These are phyloP conservation scores for Candida ortonii DNA, from an alignment of 805 yeast species.

Conservation along the genomic window DNA sequence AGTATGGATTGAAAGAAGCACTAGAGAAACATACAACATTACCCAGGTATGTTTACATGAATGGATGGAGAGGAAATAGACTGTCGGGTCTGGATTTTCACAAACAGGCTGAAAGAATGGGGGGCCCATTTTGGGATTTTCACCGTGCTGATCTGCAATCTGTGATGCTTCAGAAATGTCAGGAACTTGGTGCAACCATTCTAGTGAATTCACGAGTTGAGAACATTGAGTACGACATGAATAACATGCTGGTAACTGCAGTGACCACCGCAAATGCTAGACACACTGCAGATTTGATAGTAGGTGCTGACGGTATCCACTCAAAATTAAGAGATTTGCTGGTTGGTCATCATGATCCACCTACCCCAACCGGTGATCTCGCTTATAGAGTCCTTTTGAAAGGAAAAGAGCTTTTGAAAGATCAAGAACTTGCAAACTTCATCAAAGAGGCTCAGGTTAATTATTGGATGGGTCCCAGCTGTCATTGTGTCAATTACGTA, in stretches of 20 bases:
- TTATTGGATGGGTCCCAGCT: constrained; percentile 34
- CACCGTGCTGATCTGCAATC: constrained; percentile 32
- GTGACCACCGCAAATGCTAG: constrained; percentile 15
- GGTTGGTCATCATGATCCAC: constrained; percentile 26
- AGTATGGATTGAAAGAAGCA: constrained; percentile 18
- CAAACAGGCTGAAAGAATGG: constrained; percentile 19
- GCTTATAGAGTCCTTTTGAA: constrained; percentile 30
- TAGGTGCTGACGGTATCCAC: constrained; percentile 32
- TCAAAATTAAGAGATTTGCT: constrained; percentile 24
- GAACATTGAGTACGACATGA: constrained; percentile 19
- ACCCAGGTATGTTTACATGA: constrained; percentile 23
- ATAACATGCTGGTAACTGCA: constrained; percentile 16
- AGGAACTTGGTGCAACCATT: constrained; percentile 22
- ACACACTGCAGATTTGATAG: constrained; percentile 21
- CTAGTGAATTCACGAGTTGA: constrained; percentile 18
- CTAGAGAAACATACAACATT: constrained; percentile 14
- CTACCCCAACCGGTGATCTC: constrained; percentile 31
- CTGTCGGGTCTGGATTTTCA: constrained; percentile 22
- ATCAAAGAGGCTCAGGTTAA: constrained; percentile 28
- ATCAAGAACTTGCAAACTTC: constrained; percentile 21
- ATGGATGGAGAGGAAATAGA: constrained; percentile 19
- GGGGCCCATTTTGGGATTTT: constrained; percentile 25
- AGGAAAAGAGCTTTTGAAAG: constrained; percentile 13
- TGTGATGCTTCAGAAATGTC: constrained; percentile 24
- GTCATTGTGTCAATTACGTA: constrained; percentile 31